Conservation (phyloP, 2,329 filamentous ascomycete species). For the Plenodomus lindquistii region DNA sequence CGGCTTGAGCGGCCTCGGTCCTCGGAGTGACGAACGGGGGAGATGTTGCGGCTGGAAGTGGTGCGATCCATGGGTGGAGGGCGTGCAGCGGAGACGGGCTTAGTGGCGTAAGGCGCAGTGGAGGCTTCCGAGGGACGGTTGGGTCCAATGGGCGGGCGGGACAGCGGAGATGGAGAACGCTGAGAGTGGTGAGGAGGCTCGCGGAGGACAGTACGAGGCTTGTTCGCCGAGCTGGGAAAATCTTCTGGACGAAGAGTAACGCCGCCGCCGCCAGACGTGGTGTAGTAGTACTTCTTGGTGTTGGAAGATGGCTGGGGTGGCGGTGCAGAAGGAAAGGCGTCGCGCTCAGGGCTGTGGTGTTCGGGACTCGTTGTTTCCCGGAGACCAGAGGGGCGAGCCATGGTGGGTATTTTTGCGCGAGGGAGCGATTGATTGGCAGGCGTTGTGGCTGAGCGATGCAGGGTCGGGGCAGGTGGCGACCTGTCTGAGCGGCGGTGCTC, state of each 20-base stretch:
- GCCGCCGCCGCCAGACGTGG: conserved; percentile 27
- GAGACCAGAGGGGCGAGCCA: conserved; percentile 31
- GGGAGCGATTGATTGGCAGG: conserved; percentile 32
- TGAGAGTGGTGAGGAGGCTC: conserved; percentile 35
- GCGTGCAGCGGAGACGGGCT: conserved; percentile 10
- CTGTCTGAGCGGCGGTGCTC: conserved; percentile 35
- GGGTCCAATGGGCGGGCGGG: conserved; percentile 38
- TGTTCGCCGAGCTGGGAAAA: conserved; percentile 18
- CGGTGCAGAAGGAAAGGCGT: conserved; percentile 27
- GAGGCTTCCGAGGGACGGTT: conserved; percentile 29
- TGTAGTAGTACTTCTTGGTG: conserved; percentile 35
- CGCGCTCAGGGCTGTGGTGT: conserved; percentile 29
- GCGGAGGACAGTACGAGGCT: conserved; percentile 37
- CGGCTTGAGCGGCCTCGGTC: conserved; percentile 30
- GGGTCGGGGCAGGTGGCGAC: conserved; percentile 39
- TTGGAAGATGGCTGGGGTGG: conserved; percentile 18
- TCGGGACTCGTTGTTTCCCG: conserved; percentile 34
- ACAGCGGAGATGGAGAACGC: conserved; percentile 35
- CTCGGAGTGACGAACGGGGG: conserved; percentile 20
- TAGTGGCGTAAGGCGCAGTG: conserved; percentile 14
- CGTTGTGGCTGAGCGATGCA: conserved; percentile 52
- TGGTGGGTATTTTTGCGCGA: conserved; percentile 30
- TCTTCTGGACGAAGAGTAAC: conserved; percentile 29
- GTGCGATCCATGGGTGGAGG: conserved; percentile 26
- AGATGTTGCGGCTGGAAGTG: conserved; percentile 28